Evolutionary conservation across 1,284 basidiomycete genomes (phyloP).

Genomic region (Kwoniella shivajii): DNA sequence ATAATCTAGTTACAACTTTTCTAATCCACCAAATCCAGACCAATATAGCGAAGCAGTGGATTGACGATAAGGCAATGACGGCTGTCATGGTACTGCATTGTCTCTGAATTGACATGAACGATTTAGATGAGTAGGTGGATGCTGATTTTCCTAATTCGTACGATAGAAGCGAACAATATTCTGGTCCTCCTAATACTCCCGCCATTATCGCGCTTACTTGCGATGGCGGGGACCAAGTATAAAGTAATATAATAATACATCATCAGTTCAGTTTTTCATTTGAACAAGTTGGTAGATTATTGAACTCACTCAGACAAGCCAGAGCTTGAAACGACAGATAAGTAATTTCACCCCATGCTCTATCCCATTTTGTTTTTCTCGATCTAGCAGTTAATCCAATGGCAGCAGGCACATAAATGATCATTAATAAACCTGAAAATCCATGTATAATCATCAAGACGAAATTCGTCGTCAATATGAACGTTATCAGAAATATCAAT

Average conservation of each 20-base stretch:
- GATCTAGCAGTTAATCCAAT: neutral
- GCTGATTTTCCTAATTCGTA: neutral
- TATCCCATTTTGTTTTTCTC: slow-evolving; percentile 1
- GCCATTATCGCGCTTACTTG: neutral
- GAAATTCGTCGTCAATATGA: neutral
- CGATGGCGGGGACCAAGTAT: neutral
- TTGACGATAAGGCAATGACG: neutral
- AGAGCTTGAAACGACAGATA: slow-evolving; percentile 4
- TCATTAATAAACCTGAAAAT: neutral
- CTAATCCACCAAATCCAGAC: slow-evolving; percentile 5
- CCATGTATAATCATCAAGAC: slow-evolving; percentile 1
- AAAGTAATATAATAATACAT: neutral
- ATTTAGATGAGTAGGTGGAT: slow-evolving; percentile 1
- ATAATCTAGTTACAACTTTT: neutral
- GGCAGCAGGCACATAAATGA: slow-evolving; percentile 9
- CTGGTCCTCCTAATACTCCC: slow-evolving; percentile 5
- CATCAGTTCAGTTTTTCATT: neutral
- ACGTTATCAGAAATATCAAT: neutral
- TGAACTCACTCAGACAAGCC: slow-evolving; percentile 3
- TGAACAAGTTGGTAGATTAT: neutral
- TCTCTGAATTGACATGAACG: neutral
- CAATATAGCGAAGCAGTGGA: neutral
- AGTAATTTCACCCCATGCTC: slow-evolving; percentile 6
- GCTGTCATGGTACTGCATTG: slow-evolving; percentile 5
- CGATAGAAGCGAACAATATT: slow-evolving; percentile 1